These are phyloP conservation scores for Fragaria ananassa DNA, from an alignment of 306 rosid species.

Conservation along the genomic window DNA sequence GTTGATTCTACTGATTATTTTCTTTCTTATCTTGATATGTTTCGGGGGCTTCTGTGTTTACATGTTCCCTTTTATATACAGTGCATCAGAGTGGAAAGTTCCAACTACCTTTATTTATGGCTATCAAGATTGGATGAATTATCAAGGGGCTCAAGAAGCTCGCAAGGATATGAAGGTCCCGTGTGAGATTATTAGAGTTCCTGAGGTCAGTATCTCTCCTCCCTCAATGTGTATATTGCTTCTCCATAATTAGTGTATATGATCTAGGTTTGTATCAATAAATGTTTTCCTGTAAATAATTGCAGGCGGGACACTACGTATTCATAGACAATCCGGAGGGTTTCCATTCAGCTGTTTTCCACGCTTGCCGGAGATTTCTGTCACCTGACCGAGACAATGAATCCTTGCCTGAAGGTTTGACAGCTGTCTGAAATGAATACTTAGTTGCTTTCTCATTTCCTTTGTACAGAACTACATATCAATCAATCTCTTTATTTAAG, in stretches of 20 bases:
- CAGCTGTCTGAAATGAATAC: slow-evolving; percentile 42
- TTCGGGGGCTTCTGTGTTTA: neutral
- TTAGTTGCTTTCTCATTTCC: neutral
- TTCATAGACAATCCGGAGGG: slow-evolving; percentile 75
- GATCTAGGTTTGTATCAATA: neutral
- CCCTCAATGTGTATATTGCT: neutral
- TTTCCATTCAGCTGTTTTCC: slow-evolving; percentile 74
- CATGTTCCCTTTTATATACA: slow-evolving; percentile 21
- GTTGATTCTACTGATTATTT: slow-evolving; percentile 20
- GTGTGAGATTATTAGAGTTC: slow-evolving; percentile 88
- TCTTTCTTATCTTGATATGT: neutral
- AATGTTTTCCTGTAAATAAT: slow-evolving; percentile 4
- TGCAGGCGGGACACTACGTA: slow-evolving; percentile 87
- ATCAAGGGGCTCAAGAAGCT: slow-evolving; percentile 90
- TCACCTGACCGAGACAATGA: slow-evolving; percentile 51
- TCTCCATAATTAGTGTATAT: neutral
- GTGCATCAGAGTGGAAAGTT: slow-evolving; percentile 91
- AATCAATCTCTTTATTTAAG: neutral
- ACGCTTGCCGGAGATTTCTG: slow-evolving; percentile 76
- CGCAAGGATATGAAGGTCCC: slow-evolving; percentile 84
- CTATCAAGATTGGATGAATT: slow-evolving; percentile 82
- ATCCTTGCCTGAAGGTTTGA: slow-evolving; percentile 66
- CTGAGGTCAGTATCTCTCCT: slow-evolving; percentile 56
- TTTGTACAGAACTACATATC: neutral
- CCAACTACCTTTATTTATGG: slow-evolving; percentile 96